These are phyloP conservation scores for Aquilaria malaccensis DNA, from an alignment of 345 rosid genomes.

Conservation along the genomic window DNA sequence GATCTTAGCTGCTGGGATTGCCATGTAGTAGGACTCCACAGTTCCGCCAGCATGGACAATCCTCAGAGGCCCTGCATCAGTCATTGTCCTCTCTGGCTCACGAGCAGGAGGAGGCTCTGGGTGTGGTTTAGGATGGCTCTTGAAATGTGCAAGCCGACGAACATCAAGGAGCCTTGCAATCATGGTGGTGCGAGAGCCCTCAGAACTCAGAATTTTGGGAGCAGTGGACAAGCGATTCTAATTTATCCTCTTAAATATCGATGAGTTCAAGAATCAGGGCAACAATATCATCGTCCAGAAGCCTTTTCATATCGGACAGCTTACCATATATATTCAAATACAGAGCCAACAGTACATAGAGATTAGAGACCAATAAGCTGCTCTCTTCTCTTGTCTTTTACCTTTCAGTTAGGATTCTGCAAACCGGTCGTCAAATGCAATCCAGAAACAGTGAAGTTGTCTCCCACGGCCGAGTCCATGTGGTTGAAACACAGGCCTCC, in stretches of 20 bases:
- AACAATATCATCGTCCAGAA: too few relatives aligned
- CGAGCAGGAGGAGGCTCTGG: background rate
- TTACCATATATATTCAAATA: too few relatives aligned
- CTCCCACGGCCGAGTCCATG: too few relatives aligned
- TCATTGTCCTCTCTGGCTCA: background rate
- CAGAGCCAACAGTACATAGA: too few relatives aligned
- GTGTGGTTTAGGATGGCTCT: background rate
- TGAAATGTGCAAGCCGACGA: constrained; percentile 13
- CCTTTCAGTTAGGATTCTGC: too few relatives aligned
- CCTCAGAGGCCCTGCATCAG: constrained; percentile 13
- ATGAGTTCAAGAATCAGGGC: constrained; percentile 6
- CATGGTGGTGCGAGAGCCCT: constrained; percentile 10
- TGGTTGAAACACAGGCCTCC: too few relatives aligned
- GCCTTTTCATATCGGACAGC: too few relatives aligned
- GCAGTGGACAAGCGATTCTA: background rate
- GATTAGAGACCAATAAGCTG: too few relatives aligned
- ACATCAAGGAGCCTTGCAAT: constrained; percentile 23
- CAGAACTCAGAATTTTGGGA: too few relatives aligned
- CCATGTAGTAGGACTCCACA: constrained; percentile 33
- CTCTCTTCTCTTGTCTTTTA: too few relatives aligned
- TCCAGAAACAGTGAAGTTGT: too few relatives aligned
- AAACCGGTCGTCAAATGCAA: too few relatives aligned
- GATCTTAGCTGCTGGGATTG: constrained; percentile 29
- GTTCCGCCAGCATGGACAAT: constrained; percentile 34
- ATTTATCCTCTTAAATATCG: constrained; percentile 2